Percentiles rank a stretch among this genome's conserved stretches.
Conservation (phyloP, 2,329 filamentous ascomycete species). For the Xylariaceae sp. region DNA sequence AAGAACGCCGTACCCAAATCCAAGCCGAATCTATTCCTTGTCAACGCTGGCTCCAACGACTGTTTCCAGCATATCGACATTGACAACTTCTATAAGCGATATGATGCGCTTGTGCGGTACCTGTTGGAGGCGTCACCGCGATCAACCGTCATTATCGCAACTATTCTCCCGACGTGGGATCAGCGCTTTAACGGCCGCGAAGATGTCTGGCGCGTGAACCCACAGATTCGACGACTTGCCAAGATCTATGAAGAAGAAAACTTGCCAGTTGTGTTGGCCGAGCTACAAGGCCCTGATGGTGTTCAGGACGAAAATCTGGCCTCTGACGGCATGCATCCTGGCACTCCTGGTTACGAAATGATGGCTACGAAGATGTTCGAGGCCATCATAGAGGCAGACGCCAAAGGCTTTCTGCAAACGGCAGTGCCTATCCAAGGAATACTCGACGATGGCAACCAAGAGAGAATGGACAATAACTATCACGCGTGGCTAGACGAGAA, state of each 20-base stretch:
- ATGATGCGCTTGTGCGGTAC: slow-evolving; percentile 27
- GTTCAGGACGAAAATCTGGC: slow-evolving; percentile 26
- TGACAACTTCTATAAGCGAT: slow-evolving; percentile 28
- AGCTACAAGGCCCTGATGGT: slow-evolving; percentile 29
- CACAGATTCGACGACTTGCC: slow-evolving; percentile 26
- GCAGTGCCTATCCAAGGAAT: slow-evolving; percentile 24
- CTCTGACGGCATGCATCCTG: slow-evolving; percentile 27
- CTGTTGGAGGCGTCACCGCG: slow-evolving; percentile 26
- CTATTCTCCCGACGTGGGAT: slow-evolving; percentile 28
- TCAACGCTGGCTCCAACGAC: slow-evolving; percentile 33
- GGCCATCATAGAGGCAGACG: slow-evolving; percentile 28
- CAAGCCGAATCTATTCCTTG: slow-evolving; percentile 30
- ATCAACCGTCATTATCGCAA: slow-evolving; percentile 27
- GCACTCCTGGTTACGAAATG: slow-evolving; percentile 28
- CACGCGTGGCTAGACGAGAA: slow-evolving; percentile 18
- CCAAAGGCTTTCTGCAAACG: slow-evolving; percentile 25
- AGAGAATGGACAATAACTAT: slow-evolving; percentile 23
- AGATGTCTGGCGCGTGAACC: slow-evolving; percentile 26
- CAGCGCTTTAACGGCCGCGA: slow-evolving; percentile 28
- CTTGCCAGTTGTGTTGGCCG: slow-evolving; percentile 27
- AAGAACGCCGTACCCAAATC: slow-evolving; percentile 22
- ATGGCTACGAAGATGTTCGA: slow-evolving; percentile 30
- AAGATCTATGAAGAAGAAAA: slow-evolving; percentile 25
- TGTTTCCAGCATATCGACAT: slow-evolving; percentile 29
- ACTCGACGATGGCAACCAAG: slow-evolving; percentile 28